phyloP scores from a whole-genome alignment of 2,329 filamentous ascomycete genomes.

The Pseudocercospora pini-densiflorae region DNA sequence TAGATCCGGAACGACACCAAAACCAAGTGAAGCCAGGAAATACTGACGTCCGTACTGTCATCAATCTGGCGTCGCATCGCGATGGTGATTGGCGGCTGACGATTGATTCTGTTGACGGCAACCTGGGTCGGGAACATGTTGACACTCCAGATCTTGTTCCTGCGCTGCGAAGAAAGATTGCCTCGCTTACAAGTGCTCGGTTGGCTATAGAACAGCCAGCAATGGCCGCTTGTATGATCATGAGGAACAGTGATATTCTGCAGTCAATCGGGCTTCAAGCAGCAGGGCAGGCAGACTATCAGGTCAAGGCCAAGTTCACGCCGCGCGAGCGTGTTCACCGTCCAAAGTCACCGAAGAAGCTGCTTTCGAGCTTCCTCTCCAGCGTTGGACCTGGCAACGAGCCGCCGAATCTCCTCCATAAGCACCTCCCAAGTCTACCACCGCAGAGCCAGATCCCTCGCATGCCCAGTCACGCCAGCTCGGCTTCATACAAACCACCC shows the following conservation, averaged over 20 bases:
- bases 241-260: constrained; percentile 77
- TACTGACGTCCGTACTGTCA: constrained; percentile 70
- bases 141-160: constrained; percentile 70
- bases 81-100: constrained; percentile 63
- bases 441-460: constrained; percentile 28
- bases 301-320: constrained; percentile 20
- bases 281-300: constrained; percentile 26
- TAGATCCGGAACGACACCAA: constrained; percentile 58
- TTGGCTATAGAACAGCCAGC: constrained; percentile 68
- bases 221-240: constrained; percentile 71
- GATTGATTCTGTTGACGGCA: constrained; percentile 69
- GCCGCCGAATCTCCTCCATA: constrained; percentile 33
- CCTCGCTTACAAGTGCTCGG: constrained; percentile 53
- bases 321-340: constrained; percentile 64
- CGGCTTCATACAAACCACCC: constrained; percentile 42
- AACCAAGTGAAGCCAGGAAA: constrained; percentile 46
- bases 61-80: constrained; percentile 62
- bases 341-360: constrained; percentile 84
- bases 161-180: constrained; percentile 34
- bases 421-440: constrained; percentile 35
- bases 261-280: constrained; percentile 60
- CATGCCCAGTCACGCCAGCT: constrained; percentile 31
- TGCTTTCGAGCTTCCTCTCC: constrained; percentile 78
- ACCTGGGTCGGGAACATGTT: constrained; percentile 74
- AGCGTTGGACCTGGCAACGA: constrained; percentile 58